These are phyloP conservation scores for Colletotrichum sp. DNA, from an alignment of 2,329 filamentous ascomycete genomes.

Conservation along the genomic window DNA sequence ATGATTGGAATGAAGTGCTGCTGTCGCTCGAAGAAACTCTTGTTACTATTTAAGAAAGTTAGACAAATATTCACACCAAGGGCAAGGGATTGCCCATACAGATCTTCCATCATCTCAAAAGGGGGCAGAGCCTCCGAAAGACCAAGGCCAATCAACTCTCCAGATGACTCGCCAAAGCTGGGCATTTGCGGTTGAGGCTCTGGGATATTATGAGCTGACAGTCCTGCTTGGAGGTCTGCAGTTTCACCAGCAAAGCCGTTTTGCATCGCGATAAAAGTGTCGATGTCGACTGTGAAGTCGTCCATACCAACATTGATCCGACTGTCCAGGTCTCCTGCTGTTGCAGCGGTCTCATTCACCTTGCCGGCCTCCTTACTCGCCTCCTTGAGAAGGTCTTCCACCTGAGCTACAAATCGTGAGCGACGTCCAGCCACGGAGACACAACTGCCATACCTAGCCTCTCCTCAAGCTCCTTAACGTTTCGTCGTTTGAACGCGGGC, in stretches of 20 bases:
- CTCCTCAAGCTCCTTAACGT: constrained; percentile 89
- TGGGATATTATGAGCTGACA: not conserved
- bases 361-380: constrained; percentile 58
- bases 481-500: constrained; percentile 84
- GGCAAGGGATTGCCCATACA: constrained; percentile 59
- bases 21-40: constrained; percentile 77
- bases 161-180: not conserved
- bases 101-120: constrained; percentile 79
- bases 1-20: constrained; percentile 78
- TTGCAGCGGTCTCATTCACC: not conserved
- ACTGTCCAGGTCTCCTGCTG: constrained; percentile 1
- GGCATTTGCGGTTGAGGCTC: not conserved
- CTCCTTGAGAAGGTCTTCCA: constrained; percentile 78
- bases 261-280: constrained; percentile 22
- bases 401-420: constrained; percentile 66
- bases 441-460: constrained; percentile 68
- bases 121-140: constrained; percentile 82
- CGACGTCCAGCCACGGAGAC: not conserved
- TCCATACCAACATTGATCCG: constrained; percentile 26
- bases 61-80: not conserved
- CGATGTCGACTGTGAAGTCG: constrained; percentile 18
- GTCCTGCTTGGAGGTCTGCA: not conserved
- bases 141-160: constrained; percentile 74
- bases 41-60: constrained; percentile 63
- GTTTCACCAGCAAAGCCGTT: not conserved